Base-by-base conservation (phyloP, 2,329 filamentous ascomycete species). In the Rutstroemia sp. region DNA sequence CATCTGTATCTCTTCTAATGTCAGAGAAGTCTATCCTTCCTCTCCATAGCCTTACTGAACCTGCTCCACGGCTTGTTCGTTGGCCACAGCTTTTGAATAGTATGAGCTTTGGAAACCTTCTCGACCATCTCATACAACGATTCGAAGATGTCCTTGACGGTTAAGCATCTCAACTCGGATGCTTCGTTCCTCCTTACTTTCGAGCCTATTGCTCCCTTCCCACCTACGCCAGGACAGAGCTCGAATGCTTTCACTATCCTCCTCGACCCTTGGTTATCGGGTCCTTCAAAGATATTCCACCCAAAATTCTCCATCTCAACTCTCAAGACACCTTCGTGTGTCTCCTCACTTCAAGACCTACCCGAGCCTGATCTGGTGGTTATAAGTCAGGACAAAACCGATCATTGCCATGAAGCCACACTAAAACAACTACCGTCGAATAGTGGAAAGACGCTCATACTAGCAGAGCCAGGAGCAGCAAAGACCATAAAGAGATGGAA, bases 401-500 rank as follows among this genome's bases (percentile, higher is more conserved):
- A 89, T 64, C 86, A 89, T 65, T 89, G 86, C 69, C 82, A 89
- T 65, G 78, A 85, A 70, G 76, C 79, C 38, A 89, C 87, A 0
- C 74, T 91, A 14, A 80, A 81, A 39, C 81, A 87, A 60, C 75
- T 91, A 5, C 77, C 81, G 0, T 68, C 73, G 14, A 71, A 75
- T 1, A 73, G 73, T 25, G 76, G 75, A 44, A 78, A 76, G 62
- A 82, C 83, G 1, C 72, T 79, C n/a, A 84, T 90, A 48, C 73
- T 88, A 4, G 84, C 85, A 16, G 83, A 84, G 56, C 80, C 83
- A 4, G 72, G 77, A 3, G 83, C 86, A 4, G 85, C 85, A 38
- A 83, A 79, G 61, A 74, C 80, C 58, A 88, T 90, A 53, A 75
- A 75, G 55, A 75, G 79, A 57, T 89, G 86, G 86, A 82, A 82